Percentiles rank a stretch among this genome's conserved stretches.
These are phyloP conservation scores for Rosellinia necatrix DNA, from an alignment of 2,329 filamentous ascomycete genomes.

Conservation along the genomic window DNA sequence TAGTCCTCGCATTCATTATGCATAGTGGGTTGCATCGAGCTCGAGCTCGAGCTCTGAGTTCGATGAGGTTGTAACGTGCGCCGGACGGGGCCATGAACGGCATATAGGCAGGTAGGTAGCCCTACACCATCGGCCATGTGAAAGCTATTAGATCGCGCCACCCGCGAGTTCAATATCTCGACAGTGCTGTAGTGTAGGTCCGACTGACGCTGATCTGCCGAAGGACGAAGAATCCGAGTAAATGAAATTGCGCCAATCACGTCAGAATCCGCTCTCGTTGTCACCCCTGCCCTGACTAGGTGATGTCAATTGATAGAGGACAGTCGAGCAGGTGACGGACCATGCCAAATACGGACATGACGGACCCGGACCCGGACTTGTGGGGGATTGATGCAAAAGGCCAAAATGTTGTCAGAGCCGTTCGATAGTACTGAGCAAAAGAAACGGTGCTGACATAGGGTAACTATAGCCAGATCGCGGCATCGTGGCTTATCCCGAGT, in stretches of 20 bases:
- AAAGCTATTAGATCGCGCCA: slow-evolving; percentile 13
- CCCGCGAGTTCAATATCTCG: slow-evolving; percentile 14
- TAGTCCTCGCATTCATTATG: slow-evolving; percentile 34
- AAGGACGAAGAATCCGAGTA: slow-evolving; percentile 12
- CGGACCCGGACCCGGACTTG: slow-evolving; percentile 15
- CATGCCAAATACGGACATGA: slow-evolving; percentile 14
- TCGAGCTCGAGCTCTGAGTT: slow-evolving; percentile 25
- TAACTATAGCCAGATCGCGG: slow-evolving; percentile 13
- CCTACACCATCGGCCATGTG: slow-evolving; percentile 29
- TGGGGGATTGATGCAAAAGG: slow-evolving; percentile 19
- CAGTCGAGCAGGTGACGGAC: slow-evolving; percentile 17
- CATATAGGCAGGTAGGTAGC: slow-evolving; percentile 30
- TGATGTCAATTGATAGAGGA: slow-evolving; percentile 25
- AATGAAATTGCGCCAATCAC: slow-evolving; percentile 22
- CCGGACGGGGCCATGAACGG: slow-evolving; percentile 25
- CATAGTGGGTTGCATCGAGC: slow-evolving; percentile 38
- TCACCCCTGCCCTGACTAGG: slow-evolving; percentile 11
- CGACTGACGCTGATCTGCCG: slow-evolving; percentile 26
- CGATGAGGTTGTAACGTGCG: slow-evolving; percentile 26
- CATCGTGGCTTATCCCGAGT: slow-evolving; percentile 18
- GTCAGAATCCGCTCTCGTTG: slow-evolving; percentile 11
- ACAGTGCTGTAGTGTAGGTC: too few species aligned
- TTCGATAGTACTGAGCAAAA: slow-evolving; percentile 30
- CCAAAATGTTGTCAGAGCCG: slow-evolving; percentile 23
- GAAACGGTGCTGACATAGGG: slow-evolving; percentile 16